Base-by-base conservation (phyloP, 2,329 filamentous ascomycete species). In the Zarea fungicola region DNA sequence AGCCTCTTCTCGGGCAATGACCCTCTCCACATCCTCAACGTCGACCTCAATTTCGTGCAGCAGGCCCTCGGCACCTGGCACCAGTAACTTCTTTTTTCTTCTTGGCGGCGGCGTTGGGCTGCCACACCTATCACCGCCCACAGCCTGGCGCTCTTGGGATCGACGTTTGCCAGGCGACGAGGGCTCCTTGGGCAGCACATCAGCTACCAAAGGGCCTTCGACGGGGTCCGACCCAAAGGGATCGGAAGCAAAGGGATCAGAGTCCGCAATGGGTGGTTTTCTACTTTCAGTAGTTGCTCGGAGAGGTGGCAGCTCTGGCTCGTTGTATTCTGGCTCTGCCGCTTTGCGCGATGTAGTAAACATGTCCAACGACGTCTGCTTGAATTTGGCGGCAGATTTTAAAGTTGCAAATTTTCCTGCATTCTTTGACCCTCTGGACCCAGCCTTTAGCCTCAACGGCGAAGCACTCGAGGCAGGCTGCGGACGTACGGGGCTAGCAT, bases 311-410 rank as follows among this genome's bases (percentile, higher is more conserved):
- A 22, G 21, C 8, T 11, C 14, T 8, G 35, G 26, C 36, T 34
- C 22, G 13, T 41, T 40, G 9, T 16, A 7, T 11, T 7, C 35
- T 5, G 18, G 25, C 6, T 21, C 36, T 2, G 28, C 21, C 9
- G 36, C 18, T 4, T 52, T 37, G 39, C 46, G 49, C 44, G 26
- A 41, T 26, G 61, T n/a, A n/a, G n/a, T 48, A 31, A 65, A 68
- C 41, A 58, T 51, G 10, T 64, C 58, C 44, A 69, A 56, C 0
- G 65, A 65, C 6, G 60, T 63, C 42, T 70, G 68, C 16, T 65
- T 69, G 32, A 60, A 44, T 14, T 48, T 58, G 2, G 28, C 11
- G 16, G 46, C 29, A 5, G 42, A 42, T 11, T 58, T 55, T 9
- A 52, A 54, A n/a, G 23, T 3, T 6, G 35, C 52, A 3, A 45